Conservation (phyloP, 495 filamentous ascomycete genomes). For the Ascobolus immersus region DNA sequence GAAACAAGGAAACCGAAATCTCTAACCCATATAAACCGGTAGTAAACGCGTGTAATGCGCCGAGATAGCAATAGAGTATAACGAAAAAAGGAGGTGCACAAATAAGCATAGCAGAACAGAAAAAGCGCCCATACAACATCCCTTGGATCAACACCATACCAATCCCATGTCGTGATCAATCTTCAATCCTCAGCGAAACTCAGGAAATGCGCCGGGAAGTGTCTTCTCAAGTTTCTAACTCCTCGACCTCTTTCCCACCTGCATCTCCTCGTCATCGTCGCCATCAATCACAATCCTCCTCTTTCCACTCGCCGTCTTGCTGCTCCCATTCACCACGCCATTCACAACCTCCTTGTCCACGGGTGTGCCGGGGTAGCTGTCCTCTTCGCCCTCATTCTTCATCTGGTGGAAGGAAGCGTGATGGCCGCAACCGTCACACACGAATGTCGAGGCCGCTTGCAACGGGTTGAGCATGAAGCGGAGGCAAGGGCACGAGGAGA, state of each 20-base stretch:
- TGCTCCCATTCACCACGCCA: constrained; percentile 4
- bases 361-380: constrained; percentile 18
- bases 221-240: no score
- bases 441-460: constrained; percentile 26
- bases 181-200: no score
- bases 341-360: constrained; percentile 12
- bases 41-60: no score
- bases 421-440: constrained; percentile 30
- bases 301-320: constrained; percentile 6
- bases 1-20: no score
- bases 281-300: constrained; percentile 6
- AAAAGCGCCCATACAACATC: no score
- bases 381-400: constrained; percentile 26
- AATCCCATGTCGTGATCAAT: no score
- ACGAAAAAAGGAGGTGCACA: no score
- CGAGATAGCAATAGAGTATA: no score
- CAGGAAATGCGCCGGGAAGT: no score
- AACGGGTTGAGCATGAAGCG: constrained; percentile 34
- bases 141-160: no score
- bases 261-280: constrained; percentile 7
- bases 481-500: constrained; percentile 26
- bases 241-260: constrained; percentile 7
- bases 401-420: constrained; percentile 29
- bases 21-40: no score
- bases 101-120: no score